Base-by-base conservation (phyloP, 331 rosid genomes). In the Rhamnella rubrinervis region DNA sequence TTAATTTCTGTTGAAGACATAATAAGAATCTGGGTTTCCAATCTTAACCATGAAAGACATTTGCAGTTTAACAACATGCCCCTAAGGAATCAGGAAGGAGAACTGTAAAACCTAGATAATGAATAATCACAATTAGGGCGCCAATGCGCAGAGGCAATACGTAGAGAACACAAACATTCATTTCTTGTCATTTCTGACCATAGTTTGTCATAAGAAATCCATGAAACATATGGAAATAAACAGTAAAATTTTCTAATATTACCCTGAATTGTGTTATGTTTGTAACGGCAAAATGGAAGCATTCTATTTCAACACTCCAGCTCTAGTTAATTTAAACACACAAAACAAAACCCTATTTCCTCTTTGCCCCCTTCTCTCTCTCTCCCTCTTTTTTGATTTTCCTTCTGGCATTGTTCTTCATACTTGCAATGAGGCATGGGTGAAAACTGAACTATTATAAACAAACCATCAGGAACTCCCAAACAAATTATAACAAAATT, bases 221-320 rank as follows among this genome's bases (percentile, higher is more conserved):
- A 40, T 18, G 2, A 74, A 61, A 78, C 65, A 68, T 58, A 64
- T 65, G 41, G 59, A 68, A 65, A 56, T 62, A 67, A 67, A 65
- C 75, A 77, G 75, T 61, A 31, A 66, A 69, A 66, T 9, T 76
- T 78, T 50, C 77, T 80, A 79, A 64, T 59, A 74, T 53, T 35
- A 49, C 75, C 57, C 39, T 41, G 75, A 78, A 65, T 49, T 67
- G 47, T 39, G 35, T 75, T 80, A 77, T 82, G 77, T 66, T 84
- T 75, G 71, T 75, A 46, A 66, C 70, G 47, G 71, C 66, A 86
- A 82, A 86, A 81, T 67, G 60, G 77, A 73, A 58, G 70, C 80
- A 68, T 76, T 80, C 81, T 74, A 59, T 59, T 75, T 60, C 62
- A 49, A 64, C 51, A 71, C 65, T 72, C 23, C 59, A 75, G 39